Evolutionary conservation across 345 rosid species (phyloP).

Genomic region (Melaleuca quinquenervia): DNA sequence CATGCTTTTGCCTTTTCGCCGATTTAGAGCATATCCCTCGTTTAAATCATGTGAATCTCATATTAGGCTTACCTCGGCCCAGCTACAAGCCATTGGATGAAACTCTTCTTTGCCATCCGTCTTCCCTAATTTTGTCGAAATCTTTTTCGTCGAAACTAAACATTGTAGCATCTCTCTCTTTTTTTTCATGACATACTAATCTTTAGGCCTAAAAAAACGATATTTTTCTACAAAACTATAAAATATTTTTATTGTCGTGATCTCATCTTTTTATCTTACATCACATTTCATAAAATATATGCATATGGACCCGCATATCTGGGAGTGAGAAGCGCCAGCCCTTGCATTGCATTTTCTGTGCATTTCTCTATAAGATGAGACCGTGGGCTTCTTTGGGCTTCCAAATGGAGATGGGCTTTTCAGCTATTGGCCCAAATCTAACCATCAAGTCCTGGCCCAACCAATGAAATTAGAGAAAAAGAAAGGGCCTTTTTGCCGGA

Average conservation of each 20-base stretch:
- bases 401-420: neutral
- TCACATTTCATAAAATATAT: neutral
- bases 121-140: neutral
- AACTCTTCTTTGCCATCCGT: neutral
- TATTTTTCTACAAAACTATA: neutral
- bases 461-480: neutral
- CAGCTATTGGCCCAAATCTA: neutral
- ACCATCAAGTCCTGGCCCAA: neutral
- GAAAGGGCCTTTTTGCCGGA: neutral
- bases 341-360: neutral
- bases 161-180: neutral
- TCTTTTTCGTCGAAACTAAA: neutral
- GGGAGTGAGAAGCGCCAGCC: neutral
- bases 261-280: neutral
- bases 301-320: too few relatives aligned
- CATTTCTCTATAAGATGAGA: accelerated
- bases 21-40: neutral
- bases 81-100: accelerated
- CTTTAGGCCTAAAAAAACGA: neutral
- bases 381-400: neutral
- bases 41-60: neutral
- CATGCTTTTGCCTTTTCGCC: neutral
- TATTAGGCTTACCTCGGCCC: accelerated
- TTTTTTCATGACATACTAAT: neutral
- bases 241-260: neutral